Percentiles rank a stretch among this genome's conserved stretches.
Evolutionary conservation across 2,329 filamentous ascomycete genomes (phyloP).

Genomic region (Paraphoma chrysanthemicola): DNA sequence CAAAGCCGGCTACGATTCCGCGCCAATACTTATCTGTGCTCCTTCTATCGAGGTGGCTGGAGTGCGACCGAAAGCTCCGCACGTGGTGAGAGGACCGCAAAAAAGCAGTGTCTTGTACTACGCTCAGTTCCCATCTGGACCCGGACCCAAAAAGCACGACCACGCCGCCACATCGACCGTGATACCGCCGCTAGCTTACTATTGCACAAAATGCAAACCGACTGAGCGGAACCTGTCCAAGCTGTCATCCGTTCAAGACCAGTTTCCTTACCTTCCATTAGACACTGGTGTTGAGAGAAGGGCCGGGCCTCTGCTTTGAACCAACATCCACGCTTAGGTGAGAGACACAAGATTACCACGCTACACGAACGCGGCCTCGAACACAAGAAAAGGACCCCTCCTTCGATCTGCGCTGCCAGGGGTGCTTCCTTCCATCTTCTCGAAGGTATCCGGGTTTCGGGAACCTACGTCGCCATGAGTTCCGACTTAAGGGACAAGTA

Average conservation of each 20-base stretch:
- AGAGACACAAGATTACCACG: neutral
- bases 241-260: neutral
- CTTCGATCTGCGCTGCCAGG: neutral
- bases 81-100: conserved; percentile 1
- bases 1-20: conserved; percentile 2
- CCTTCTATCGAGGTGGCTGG: neutral
- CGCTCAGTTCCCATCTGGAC: neutral
- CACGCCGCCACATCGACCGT: neutral
- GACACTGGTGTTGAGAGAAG: neutral
- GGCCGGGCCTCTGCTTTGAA: neutral
- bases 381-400: neutral
- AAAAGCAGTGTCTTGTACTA: conserved; percentile 10
- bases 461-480: conserved; percentile 8
- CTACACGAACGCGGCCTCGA: neutral
- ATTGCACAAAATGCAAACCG: conserved; percentile 3
- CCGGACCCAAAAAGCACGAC: neutral
- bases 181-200: neutral
- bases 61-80: conserved; percentile 1
- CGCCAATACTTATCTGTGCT: conserved; percentile 2
- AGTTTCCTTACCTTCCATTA: neutral
- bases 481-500: conserved; percentile 33
- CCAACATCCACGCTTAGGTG: neutral
- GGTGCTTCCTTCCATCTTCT: neutral
- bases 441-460: too few relatives aligned
- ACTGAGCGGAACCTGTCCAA: conserved; percentile 1